Conservation (phyloP, 495 filamentous ascomycete genomes). For the Talaromyces stipitatus region DNA sequence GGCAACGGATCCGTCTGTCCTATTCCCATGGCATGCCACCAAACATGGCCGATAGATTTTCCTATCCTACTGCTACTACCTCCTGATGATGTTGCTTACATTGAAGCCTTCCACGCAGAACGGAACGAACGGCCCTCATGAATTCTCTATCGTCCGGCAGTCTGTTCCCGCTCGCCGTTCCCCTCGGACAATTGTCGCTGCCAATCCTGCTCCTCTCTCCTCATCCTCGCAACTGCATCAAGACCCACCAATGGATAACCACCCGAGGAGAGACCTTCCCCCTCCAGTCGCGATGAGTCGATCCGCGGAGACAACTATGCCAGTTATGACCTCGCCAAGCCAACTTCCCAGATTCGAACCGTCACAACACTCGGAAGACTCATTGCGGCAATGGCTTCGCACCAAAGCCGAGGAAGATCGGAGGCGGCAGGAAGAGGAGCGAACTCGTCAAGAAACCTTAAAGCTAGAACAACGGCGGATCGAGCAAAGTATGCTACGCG, state of each 20-base stretch:
- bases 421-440: constrained; percentile 80
- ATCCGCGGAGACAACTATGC: constrained; percentile 22
- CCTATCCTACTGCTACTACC: not conserved
- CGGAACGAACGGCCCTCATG: constrained; percentile 32
- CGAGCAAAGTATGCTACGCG: constrained; percentile 76
- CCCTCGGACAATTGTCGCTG: constrained; percentile 14
- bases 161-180: constrained; percentile 26
- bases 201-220: constrained; percentile 12
- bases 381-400: constrained; percentile 72
- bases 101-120: constrained; percentile 31
- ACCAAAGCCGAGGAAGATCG: constrained; percentile 83
- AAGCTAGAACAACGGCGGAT: constrained; percentile 74
- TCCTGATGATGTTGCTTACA: constrained; percentile 35
- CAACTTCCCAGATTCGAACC: constrained; percentile 58
- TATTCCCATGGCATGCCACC: not conserved
- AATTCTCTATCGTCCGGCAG: constrained; percentile 26
- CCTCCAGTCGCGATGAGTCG: constrained; percentile 29
- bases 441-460: constrained; percentile 69
- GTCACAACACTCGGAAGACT: constrained; percentile 64
- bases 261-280: constrained; percentile 28
- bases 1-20: not conserved
- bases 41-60: not conserved
- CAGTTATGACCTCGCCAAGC: constrained; percentile 28
- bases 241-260: constrained; percentile 24
- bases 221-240: constrained; percentile 13